Base-by-base conservation (phyloP, 1,284 basidiomycete species). In the Pseudozyma sp. region DNA sequence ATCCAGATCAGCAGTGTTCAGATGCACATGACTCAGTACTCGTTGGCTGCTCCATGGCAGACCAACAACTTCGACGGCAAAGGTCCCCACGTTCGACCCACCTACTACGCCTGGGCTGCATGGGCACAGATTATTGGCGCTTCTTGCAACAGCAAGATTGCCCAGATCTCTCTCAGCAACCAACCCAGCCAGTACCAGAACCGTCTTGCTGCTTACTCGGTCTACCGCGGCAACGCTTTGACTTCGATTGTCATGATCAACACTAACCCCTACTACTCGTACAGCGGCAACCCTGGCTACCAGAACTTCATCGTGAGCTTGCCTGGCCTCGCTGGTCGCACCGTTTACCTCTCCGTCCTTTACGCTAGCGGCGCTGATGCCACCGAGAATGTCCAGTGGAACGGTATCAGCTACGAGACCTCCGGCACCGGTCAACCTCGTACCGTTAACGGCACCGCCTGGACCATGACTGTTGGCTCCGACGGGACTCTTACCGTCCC, bases 51-150 rank as follows among this genome's bases (percentile, higher is more conserved):
- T 8, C 77, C 78, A 10, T 80, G 78, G 78, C 76, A 74, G 45
- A 76, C 74, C 38, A 67, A 52, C 60, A 35, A 59, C 58, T 47
- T 64, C 13, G 54, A 62, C 53, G 64, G 61, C 16, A 13, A 39
- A 21, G 36, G 49, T 12, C 63, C 77, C 13, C 74, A 71, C 61
- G 77, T 80, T 31, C 74, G 78, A 21, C 62, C 77, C 12, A 60
- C 73, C 14, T 80, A 80, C 62, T 80, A 78, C 51, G 78, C 78
- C 11, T 80, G 67, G 65, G 78, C 77, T 43, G 78, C 78, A 13
- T 70, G 78, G 52, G 64, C 59, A n/a, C 77, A 78, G 70, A 55
- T 75, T 56, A 68, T 78, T 45, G 78, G 78, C 13, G 63, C 73
- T 9, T 67, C 57, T 21, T 80, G 78, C 71, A 67, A 78, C 36